These are phyloP conservation scores for Biscutella auriculata DNA, from an alignment of 441 rosid genomes.

Conservation along the genomic window DNA sequence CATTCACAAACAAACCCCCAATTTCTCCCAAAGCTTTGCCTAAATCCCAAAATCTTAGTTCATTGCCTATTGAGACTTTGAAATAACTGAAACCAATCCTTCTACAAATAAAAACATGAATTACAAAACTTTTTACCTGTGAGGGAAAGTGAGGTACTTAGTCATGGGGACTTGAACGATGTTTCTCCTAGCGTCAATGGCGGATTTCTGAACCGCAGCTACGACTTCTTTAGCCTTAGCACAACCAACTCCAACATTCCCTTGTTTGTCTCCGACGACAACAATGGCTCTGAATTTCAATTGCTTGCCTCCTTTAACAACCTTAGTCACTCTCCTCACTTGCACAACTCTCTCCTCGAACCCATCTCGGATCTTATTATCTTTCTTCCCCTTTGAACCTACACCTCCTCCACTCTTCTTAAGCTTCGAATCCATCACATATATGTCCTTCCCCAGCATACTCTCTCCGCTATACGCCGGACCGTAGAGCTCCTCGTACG, in stretches of 20 bases:
- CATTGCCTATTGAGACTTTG: background rate
- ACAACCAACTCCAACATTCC: slow-evolving; percentile 76
- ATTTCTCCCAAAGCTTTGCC: background rate
- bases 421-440: slow-evolving; percentile 55
- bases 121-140: slow-evolving; percentile 32
- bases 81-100: background rate
- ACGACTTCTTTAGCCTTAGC: slow-evolving; percentile 88
- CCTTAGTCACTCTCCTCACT: slow-evolving; percentile 75
- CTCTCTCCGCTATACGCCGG: slow-evolving; percentile 63
- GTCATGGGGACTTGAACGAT: slow-evolving; percentile 76
- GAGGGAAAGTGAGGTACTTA: slow-evolving; percentile 80
- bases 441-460: slow-evolving; percentile 46
- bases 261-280: slow-evolving; percentile 80
- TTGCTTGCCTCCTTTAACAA: slow-evolving; percentile 85
- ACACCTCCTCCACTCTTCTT: slow-evolving; percentile 35
- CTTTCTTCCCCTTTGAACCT: slow-evolving; percentile 44
- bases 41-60: background rate
- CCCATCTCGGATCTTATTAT: slow-evolving; percentile 54
- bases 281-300: slow-evolving; percentile 74
- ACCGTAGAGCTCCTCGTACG: slow-evolving; percentile 73
- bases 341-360: slow-evolving; percentile 84
- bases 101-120: background rate
- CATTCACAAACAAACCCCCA: background rate
- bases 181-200: slow-evolving; percentile 67
- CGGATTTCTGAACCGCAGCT: slow-evolving; percentile 73